These are phyloP conservation scores for Dinochytrium kinnereticum DNA, from an alignment of 371 early-diverging fungal species.

Conservation along the genomic window DNA sequence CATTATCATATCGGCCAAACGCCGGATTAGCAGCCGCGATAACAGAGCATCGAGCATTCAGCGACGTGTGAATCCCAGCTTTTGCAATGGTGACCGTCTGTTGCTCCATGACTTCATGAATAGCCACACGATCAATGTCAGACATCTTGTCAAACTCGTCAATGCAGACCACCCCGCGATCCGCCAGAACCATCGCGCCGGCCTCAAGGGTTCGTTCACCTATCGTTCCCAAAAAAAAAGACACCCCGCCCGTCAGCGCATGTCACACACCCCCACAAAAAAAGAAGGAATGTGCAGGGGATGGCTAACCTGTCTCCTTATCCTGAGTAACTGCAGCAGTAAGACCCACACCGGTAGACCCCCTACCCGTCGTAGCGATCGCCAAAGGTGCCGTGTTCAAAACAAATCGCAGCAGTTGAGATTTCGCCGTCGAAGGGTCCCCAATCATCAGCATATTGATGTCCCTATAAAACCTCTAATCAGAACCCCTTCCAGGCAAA, in stretches of 20 bases:
- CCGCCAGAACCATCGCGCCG: conserved; percentile 99
- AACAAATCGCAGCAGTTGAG: conserved; percentile 95
- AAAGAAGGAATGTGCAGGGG: no score
- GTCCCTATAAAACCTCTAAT: conserved; percentile 61
- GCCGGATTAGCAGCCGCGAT: conserved; percentile 99
- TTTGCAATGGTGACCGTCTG: conserved; percentile 61
- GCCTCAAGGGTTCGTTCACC: conserved; percentile 99
- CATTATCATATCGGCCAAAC: conserved; percentile 71
- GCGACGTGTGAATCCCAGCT: conserved; percentile 97
- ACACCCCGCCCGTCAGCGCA: no score
- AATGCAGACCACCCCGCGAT: conserved; percentile 98
- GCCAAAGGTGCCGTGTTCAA: conserved; percentile 95
- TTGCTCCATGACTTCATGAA: conserved; percentile 99
- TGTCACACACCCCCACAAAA: no score
- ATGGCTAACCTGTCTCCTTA: conserved; percentile 64
- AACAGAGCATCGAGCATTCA: conserved; percentile 98
- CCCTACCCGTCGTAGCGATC: conserved; percentile 99
- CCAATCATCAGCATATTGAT: conserved; percentile 99
- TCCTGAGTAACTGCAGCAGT: conserved; percentile 98
- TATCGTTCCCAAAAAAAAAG: no score
- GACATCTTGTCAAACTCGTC: conserved; percentile 99
- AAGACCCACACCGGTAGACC: conserved; percentile 98
- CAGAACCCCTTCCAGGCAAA: no score
- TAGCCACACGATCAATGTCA: conserved; percentile 98
- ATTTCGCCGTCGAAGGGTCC: conserved; percentile 98